A percentile compares a stretch with the other conserved stretches of the same genome.
phyloP scores from a whole-genome alignment of 2,329 filamentous ascomycete genomes.

The Rachicladosporium sp. region DNA sequence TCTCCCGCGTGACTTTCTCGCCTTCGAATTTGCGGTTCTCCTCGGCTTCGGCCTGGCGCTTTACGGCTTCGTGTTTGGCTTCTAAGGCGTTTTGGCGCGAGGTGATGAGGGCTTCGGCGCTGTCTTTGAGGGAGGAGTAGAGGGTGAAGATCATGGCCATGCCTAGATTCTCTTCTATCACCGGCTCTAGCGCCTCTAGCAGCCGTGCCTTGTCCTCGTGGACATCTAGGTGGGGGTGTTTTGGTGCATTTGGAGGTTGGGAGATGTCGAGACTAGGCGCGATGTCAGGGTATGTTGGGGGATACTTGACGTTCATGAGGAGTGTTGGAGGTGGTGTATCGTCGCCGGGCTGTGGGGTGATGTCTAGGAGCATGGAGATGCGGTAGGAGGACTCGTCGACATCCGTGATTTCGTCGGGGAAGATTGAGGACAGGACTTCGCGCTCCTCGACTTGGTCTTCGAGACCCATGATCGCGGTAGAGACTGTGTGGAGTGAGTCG shows the following conservation, averaged over 20 bases:
- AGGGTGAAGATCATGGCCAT: constrained; percentile 98
- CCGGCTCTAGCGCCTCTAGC: constrained; percentile 57
- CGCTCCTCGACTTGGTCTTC: constrained; percentile 95
- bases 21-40: constrained; percentile 97
- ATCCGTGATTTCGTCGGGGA: constrained; percentile 94
- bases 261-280: constrained; percentile 72
- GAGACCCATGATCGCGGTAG: constrained; percentile 29
- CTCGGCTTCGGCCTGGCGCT: constrained; percentile 62
- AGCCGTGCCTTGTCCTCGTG: constrained; percentile 66
- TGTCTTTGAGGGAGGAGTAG: constrained; percentile 75
- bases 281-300: constrained; percentile 80
- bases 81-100: constrained; percentile 56
- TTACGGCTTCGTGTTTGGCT: constrained; percentile 39
- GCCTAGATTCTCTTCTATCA: constrained; percentile 82
- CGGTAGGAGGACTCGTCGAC: constrained; percentile 82
- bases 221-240: constrained; percentile 65
- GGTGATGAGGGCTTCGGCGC: constrained; percentile 71
- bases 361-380: constrained; percentile 74
- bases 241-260: constrained; percentile 55
- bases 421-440: constrained; percentile 96
- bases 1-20: constrained; percentile 73
- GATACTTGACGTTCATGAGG: constrained; percentile 75
- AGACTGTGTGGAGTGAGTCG: too few species aligned
- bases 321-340: constrained; percentile 51
- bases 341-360: constrained; percentile 41